These are phyloP conservation scores for Rugonectria rugulosa DNA, from an alignment of 2,329 filamentous ascomycete species.

Conservation along the genomic window DNA sequence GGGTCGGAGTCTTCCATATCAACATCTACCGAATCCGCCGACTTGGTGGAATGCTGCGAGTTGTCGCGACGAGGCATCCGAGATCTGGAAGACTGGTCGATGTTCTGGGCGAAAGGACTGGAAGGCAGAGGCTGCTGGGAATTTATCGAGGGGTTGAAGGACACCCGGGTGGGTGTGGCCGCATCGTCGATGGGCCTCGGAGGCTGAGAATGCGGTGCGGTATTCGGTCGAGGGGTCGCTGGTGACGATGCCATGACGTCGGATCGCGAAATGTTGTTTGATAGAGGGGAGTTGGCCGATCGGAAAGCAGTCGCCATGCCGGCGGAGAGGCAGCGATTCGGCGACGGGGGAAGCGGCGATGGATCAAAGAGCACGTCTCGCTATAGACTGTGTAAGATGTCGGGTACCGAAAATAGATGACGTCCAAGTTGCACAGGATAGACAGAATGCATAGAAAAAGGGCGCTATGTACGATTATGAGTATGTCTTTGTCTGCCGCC, in stretches of 20 bases:
- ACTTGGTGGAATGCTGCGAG: constrained; percentile 68
- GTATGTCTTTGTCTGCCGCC: constrained; percentile 25
- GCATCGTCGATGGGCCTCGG: constrained; percentile 51
- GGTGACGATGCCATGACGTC: constrained; percentile 49
- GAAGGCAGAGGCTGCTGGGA: constrained; percentile 63
- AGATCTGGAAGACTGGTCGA: constrained; percentile 52
- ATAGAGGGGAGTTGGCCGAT: constrained; percentile 55
- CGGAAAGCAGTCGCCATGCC: constrained; percentile 58
- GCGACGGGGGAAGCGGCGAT: constrained; percentile 14
- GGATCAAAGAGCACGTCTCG: constrained; percentile 4
- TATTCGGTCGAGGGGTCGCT: constrained; percentile 46
- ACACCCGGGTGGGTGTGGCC: constrained; percentile 70
- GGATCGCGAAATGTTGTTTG: constrained; percentile 43
- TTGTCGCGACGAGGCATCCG: constrained; percentile 52
- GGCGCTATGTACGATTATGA: constrained; percentile 23
- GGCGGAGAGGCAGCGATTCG: constrained; percentile 27
- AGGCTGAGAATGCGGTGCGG: constrained; percentile 43
- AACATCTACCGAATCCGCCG: constrained; percentile 71
- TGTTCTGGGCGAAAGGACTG: constrained; percentile 59
- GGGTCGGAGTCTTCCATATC: constrained; percentile 81
- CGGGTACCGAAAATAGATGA: constrained; percentile 12
- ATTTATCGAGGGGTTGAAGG: constrained; percentile 53
- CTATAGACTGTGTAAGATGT: constrained; percentile 8
- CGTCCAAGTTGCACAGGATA: constrained; percentile 32
- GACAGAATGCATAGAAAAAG: constrained; percentile 24